These are phyloP conservation scores for Aspergillus luchuensis DNA, from an alignment of 2,329 filamentous ascomycete species.

Conservation along the genomic window DNA sequence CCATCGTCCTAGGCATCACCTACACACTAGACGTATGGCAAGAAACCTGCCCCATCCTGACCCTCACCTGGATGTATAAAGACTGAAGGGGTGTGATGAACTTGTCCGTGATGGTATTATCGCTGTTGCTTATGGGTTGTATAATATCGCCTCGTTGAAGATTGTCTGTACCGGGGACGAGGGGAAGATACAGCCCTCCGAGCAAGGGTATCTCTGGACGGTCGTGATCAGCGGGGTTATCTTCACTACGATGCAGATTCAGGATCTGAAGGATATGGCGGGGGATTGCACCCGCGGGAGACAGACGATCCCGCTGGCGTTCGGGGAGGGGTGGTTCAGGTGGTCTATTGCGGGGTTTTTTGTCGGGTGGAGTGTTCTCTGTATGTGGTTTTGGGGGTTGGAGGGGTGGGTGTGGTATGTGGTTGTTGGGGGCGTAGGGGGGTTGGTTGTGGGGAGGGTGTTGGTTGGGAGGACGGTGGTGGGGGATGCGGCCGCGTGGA, in stretches of 20 bases:
- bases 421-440: neutral
- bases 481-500: slow-evolving; percentile 3
- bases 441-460: neutral
- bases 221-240: slow-evolving; percentile 33
- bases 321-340: slow-evolving; percentile 32
- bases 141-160: slow-evolving; percentile 21
- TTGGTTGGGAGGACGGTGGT: neutral
- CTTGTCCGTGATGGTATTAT: slow-evolving; percentile 31
- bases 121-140: slow-evolving; percentile 26
- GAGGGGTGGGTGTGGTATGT: neutral
- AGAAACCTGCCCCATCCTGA: slow-evolving; percentile 34
- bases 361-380: slow-evolving; percentile 24
- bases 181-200: neutral
- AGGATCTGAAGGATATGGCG: slow-evolving; percentile 42
- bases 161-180: neutral
- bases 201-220: slow-evolving; percentile 29
- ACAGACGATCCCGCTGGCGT: slow-evolving; percentile 29
- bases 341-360: slow-evolving; percentile 27
- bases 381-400: slow-evolving; percentile 15
- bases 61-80: slow-evolving; percentile 47
- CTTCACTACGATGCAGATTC: slow-evolving; percentile 42
- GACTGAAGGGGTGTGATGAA: slow-evolving; percentile 37
- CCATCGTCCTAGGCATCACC: slow-evolving; percentile 23
- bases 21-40: slow-evolving; percentile 25
- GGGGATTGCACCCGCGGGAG: slow-evolving; percentile 34